phyloP scores from a whole-genome alignment of 257 asterid genomes.

The Cordia subcordata region DNA sequence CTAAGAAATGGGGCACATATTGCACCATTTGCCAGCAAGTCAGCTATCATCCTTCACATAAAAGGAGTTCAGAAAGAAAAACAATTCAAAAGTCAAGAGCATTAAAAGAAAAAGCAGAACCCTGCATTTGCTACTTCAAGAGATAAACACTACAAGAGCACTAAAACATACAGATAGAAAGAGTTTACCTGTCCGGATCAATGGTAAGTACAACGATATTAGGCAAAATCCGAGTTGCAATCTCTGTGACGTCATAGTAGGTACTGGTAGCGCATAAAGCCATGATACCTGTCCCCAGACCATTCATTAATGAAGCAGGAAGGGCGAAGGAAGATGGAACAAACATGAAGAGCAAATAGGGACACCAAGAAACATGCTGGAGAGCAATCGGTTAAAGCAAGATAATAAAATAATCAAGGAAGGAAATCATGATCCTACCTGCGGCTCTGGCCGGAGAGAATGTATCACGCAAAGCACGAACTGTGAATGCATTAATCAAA shows the following conservation, averaged over 20 bases:
- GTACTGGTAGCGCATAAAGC: conserved; percentile 91
- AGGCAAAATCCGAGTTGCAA: conserved; percentile 90
- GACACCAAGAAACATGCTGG: conserved; percentile 12
- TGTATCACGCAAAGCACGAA: conserved; percentile 95
- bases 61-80: neutral
- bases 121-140: too few relatives aligned
- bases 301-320: conserved; percentile 10
- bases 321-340: neutral
- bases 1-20: too few relatives aligned
- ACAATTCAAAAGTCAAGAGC: neutral
- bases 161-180: conserved; percentile 1
- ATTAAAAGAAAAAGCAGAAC: neutral
- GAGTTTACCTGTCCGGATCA: conserved; percentile 86
- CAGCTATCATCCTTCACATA: too few relatives aligned
- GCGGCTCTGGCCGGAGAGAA: conserved; percentile 99
- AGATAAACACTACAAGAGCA: too few relatives aligned
- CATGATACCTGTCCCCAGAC: conserved; percentile 66
- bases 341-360: conserved; percentile 1
- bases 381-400: neutral
- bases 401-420: neutral
- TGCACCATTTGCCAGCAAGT: too few relatives aligned
- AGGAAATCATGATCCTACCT: conserved; percentile 36
- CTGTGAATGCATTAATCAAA: conserved; percentile 90
- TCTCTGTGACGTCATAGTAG: conserved; percentile 86
- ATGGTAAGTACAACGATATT: conserved; percentile 81